Percentiles rank a stretch among this genome's conserved stretches.
Evolutionary conservation across 257 asterid species (phyloP).

Genomic region (Solanum dulcamara): DNA sequence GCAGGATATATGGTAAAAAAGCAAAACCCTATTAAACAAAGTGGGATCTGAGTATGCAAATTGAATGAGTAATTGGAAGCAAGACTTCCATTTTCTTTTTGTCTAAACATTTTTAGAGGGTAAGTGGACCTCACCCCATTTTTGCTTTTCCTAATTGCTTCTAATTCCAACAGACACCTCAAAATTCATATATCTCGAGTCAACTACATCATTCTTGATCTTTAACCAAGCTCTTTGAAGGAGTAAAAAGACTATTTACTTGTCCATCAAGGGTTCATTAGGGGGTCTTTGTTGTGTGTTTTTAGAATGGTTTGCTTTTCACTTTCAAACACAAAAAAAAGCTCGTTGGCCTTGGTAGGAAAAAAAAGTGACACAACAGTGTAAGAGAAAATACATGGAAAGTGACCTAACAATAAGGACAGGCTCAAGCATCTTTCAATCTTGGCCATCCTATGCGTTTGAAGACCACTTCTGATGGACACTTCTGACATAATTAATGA

Average conservation of each 20-base stretch:
- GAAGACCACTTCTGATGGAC: slow-evolving; percentile 18
- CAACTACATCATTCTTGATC: not conserved
- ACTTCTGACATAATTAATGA: slow-evolving; percentile 8
- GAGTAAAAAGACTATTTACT: not conserved
- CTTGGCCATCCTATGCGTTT: slow-evolving; percentile 5
- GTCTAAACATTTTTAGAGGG: slow-evolving; percentile 8
- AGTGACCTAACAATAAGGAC: slow-evolving; percentile 22
- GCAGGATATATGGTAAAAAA: not conserved
- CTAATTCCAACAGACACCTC: not conserved
- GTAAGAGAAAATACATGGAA: slow-evolving; percentile 3
- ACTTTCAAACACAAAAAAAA: not conserved
- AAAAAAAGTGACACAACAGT: slow-evolving; percentile 1
- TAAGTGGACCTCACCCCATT: slow-evolving; percentile 14
- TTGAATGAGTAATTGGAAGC: slow-evolving; percentile 10
- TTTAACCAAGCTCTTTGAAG: not conserved
- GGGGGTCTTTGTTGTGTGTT: not conserved
- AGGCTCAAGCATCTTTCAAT: slow-evolving; percentile 23
- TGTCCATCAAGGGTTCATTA: not conserved
- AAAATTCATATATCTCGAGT: not conserved
- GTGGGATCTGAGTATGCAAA: slow-evolving; percentile 24
- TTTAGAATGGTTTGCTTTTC: not conserved
- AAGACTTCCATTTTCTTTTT: slow-evolving; percentile 6
- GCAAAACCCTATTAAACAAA: not conserved
- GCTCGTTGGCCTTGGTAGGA: not conserved
- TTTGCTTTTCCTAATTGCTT: not conserved